Evolutionary conservation across 805 yeast species (phyloP).

Genomic region (Ogataea ramenticola): DNA sequence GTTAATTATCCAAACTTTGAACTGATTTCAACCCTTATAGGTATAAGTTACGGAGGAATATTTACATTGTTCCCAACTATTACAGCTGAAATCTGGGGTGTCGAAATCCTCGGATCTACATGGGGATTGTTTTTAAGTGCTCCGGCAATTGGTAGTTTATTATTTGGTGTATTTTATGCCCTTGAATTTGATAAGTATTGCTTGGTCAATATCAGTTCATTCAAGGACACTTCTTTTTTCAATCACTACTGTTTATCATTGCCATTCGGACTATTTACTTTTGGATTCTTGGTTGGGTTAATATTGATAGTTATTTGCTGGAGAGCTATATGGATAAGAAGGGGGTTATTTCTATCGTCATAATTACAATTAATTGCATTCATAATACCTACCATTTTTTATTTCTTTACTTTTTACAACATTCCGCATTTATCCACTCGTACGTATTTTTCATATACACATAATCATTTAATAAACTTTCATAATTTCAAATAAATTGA

Average conservation of each 20-base stretch:
- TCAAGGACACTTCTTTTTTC: not conserved
- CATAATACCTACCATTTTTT: too few species aligned
- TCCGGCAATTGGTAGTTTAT: slow-evolving; percentile 75
- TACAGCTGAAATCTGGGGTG: slow-evolving; percentile 78
- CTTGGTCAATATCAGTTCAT: not conserved
- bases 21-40: slow-evolving; percentile 42
- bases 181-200: slow-evolving; percentile 42
- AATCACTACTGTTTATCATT: slow-evolving; percentile 8
- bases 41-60: slow-evolving; percentile 71
- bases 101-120: slow-evolving; percentile 77
- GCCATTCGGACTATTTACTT: slow-evolving; percentile 9
- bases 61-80: slow-evolving; percentile 81
- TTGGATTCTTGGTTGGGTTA: not conserved
- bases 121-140: slow-evolving; percentile 89
- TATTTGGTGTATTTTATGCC: slow-evolving; percentile 68
- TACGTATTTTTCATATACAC: too few species aligned
- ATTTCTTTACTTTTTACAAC: too few species aligned
- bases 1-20: slow-evolving; percentile 6
- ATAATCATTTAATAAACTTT: too few species aligned
- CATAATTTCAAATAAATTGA: too few species aligned
- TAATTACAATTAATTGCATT: too few species aligned
- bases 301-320: not conserved
- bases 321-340: not conserved
- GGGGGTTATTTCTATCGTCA: not conserved
- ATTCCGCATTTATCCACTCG: too few species aligned